Conservation (phyloP, 2,329 filamentous ascomycete species). For the Akanthomyces uredinophilus region DNA sequence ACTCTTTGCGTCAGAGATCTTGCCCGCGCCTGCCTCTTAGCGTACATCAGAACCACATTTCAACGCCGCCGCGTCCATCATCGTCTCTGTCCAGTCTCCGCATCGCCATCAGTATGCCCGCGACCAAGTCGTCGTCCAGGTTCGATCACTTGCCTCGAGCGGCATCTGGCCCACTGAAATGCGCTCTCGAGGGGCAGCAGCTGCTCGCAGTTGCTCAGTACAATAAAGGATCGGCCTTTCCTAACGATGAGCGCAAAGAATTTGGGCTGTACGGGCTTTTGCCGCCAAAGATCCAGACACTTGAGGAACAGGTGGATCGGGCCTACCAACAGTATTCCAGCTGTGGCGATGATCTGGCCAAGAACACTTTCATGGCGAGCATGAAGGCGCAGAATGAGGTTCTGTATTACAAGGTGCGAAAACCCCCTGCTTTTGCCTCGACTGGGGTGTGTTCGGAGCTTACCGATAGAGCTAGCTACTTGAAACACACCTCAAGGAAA, state of each 20-base stretch:
- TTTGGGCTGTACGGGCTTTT: conserved; percentile 72
- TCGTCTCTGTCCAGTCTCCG: not conserved
- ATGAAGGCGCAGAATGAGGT: conserved; percentile 83
- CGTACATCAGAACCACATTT: not conserved
- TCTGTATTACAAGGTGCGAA: conserved; percentile 57
- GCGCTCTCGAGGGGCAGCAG: not conserved
- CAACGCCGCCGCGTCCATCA: not conserved
- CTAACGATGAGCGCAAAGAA: conserved; percentile 57
- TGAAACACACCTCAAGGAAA: conserved; percentile 73
- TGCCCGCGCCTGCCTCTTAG: not conserved
- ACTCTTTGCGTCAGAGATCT: not conserved
- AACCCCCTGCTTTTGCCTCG: fast-evolving
- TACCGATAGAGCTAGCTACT: conserved; percentile 48
- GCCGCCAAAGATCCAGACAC: conserved; percentile 64
- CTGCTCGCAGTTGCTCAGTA: conserved; percentile 27
- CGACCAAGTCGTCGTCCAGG: not conserved
- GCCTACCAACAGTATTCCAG: conserved; percentile 76
- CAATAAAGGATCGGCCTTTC: conserved; percentile 82
- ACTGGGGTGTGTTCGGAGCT: no score
- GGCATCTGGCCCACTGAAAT: not conserved
- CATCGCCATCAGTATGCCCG: not conserved
- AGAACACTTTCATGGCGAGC: conserved; percentile 83
- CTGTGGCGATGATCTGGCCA: conserved; percentile 60
- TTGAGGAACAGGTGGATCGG: conserved; percentile 70
- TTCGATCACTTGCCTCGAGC: not conserved